phyloP scores from a whole-genome alignment of 441 rosid species.

The Populus hybrid region DNA sequence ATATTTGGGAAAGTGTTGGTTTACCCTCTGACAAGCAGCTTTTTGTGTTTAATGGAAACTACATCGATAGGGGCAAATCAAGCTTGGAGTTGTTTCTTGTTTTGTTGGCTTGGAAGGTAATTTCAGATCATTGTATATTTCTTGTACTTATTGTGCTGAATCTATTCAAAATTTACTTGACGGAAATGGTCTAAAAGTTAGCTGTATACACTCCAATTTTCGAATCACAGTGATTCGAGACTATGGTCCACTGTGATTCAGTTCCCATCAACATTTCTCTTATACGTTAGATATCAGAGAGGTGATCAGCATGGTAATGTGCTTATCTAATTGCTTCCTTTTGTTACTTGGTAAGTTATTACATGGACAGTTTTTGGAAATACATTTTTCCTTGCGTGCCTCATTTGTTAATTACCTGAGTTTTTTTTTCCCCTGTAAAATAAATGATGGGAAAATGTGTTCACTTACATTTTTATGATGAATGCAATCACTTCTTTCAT shows the following conservation, averaged over 20 bases:
- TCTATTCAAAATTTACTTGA: background rate
- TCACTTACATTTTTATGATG: background rate
- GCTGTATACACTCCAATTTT: background rate
- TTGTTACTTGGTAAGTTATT: too few relatives aligned
- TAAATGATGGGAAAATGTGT: background rate
- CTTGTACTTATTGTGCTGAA: background rate
- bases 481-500: background rate
- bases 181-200: background rate
- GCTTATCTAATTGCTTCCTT: too few relatives aligned
- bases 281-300: too few relatives aligned
- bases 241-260: too few relatives aligned
- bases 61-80: conserved; percentile 38
- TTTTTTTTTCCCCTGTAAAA: background rate
- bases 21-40: conserved; percentile 33
- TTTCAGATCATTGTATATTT: background rate
- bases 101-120: conserved; percentile 50
- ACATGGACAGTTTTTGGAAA: background rate
- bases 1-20: conserved; percentile 35
- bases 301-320: too few relatives aligned
- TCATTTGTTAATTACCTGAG: background rate
- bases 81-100: conserved; percentile 36
- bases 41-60: conserved; percentile 39
- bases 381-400: background rate
- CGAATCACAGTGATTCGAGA: too few relatives aligned
- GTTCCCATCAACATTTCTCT: too few relatives aligned